Evolutionary conservation across 2,329 filamentous ascomycete species (phyloP).

Genomic region (Cladophialophora carrionii): DNA sequence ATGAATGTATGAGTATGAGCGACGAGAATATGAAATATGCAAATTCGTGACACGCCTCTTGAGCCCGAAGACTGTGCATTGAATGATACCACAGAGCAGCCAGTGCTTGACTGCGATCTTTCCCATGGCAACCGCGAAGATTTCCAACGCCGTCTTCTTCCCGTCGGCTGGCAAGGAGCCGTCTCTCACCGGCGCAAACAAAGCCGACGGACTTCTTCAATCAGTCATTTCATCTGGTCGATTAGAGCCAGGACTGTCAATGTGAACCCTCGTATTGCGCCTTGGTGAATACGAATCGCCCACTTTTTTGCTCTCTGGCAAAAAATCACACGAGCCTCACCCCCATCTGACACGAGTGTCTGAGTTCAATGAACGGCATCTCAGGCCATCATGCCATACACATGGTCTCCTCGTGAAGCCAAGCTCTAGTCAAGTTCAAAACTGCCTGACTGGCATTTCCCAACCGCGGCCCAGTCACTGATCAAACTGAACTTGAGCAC

Average conservation of each 20-base stretch:
- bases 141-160: neutral
- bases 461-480: neutral
- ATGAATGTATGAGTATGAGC: slow-evolving; percentile 35
- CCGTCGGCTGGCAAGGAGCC: slow-evolving; percentile 7
- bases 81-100: neutral
- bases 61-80: neutral
- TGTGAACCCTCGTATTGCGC: no score
- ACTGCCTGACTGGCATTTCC: neutral
- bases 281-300: neutral
- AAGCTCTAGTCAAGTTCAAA: neutral
- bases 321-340: neutral
- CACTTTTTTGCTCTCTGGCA: neutral
- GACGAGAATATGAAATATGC: slow-evolving; percentile 25
- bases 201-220: neutral
- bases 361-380: neutral
- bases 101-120: neutral
- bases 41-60: neutral
- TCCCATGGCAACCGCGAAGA: neutral
- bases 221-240: neutral
- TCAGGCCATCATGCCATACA: neutral
- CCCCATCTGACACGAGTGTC: neutral
- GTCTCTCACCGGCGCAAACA: neutral
- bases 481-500: neutral
- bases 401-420: neutral
- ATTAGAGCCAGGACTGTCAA: neutral